Percentiles rank a stretch among this genome's conserved stretches.
Conservation (phyloP, 2,329 filamentous ascomycete genomes). For the Cladophialophora chaetospira region DNA sequence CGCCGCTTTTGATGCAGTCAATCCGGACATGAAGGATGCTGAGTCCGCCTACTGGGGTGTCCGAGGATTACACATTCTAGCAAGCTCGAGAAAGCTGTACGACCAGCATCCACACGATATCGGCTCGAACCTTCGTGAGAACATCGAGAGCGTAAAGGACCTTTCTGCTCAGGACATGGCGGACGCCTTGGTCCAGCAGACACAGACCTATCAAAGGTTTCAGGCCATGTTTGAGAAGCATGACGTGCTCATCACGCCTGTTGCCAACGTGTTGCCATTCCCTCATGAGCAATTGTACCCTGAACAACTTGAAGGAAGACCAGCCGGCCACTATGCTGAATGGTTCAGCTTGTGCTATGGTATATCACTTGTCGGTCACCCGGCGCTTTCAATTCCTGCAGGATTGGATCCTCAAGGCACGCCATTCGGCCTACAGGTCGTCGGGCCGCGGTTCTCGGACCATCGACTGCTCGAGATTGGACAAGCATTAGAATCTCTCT, state of each 20-base stretch:
- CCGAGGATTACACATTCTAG: neutral
- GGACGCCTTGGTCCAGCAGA: neutral
- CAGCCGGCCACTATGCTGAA: neutral
- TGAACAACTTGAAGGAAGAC: neutral
- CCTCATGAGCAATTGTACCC: neutral
- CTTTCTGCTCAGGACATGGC: neutral
- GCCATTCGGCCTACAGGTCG: neutral
- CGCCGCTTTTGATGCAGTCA: neutral
- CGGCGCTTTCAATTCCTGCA: neutral
- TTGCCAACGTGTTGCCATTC: neutral
- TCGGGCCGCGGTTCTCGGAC: neutral
- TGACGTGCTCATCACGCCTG: neutral
- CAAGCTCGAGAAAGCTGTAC: neutral
- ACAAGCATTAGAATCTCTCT: neutral
- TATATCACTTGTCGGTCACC: neutral
- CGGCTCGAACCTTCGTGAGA: neutral
- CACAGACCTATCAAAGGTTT: neutral
- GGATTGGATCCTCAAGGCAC: neutral
- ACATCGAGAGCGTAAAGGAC: neutral
- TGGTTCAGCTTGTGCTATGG: neutral
- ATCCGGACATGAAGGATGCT: neutral
- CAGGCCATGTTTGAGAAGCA: neutral
- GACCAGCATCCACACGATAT: neutral
- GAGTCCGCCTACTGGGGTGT: neutral
- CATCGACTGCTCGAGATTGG: neutral